Evolutionary conservation across 1,284 basidiomycete species (phyloP).

Genomic region (Leucocoprinus gongylophorus): DNA sequence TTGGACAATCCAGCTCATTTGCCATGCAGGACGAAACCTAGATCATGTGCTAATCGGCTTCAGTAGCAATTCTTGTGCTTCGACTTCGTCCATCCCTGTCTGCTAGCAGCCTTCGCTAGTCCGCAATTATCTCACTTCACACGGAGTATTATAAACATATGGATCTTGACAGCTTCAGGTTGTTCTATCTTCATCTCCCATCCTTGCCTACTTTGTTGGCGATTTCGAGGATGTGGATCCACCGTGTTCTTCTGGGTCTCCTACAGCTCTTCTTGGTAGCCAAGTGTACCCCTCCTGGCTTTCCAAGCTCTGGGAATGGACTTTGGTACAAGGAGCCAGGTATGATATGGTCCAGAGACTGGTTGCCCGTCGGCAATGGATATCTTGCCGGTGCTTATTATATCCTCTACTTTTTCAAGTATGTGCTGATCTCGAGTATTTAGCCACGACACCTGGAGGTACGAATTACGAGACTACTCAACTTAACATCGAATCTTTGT

Average conservation of each 20-base stretch:
- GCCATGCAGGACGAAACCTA: background rate
- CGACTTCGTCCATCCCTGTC: background rate
- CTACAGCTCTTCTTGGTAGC: slow-evolving; percentile 17
- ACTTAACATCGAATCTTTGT: slow-evolving; percentile 68
- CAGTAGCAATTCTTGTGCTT: background rate
- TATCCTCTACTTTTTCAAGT: background rate
- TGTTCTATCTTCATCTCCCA: slow-evolving; percentile 13
- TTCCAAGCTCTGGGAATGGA: slow-evolving; percentile 66
- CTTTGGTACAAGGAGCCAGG: slow-evolving; percentile 59
- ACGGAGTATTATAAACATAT: slow-evolving; percentile 1
- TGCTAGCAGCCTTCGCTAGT: background rate
- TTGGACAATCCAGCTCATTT: background rate
- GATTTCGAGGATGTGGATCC: slow-evolving; percentile 21
- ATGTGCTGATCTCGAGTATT: slow-evolving; percentile 4
- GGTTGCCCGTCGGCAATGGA: slow-evolving; percentile 67
- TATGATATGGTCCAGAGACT: slow-evolving; percentile 48
- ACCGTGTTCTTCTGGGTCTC: slow-evolving; percentile 18
- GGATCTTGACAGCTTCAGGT: background rate
- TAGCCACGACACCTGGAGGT: slow-evolving; percentile 62
- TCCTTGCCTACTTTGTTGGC: slow-evolving; percentile 7
- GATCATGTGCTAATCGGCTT: slow-evolving; percentile 8
- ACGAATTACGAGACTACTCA: slow-evolving; percentile 53
- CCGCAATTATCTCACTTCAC: slow-evolving; percentile 1
- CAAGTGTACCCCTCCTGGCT: slow-evolving; percentile 39
- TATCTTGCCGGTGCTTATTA: slow-evolving; percentile 51